phyloP scores from a whole-genome alignment of 768 basidiomycete genomes.

The Nidularia pulvinata region DNA sequence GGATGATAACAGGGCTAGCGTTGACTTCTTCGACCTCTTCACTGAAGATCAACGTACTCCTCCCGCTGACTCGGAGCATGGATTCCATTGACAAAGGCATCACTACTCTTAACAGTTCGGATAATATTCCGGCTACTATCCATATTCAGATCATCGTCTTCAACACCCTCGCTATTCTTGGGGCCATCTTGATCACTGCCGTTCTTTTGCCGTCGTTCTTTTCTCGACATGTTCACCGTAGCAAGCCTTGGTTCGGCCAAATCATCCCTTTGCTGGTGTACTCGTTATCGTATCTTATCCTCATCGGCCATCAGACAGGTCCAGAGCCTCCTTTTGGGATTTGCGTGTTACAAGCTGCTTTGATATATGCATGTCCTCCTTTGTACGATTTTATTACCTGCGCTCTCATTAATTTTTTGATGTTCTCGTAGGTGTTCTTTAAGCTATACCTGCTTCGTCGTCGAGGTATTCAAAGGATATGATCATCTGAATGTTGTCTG shows the following conservation, averaged over 20 bases:
- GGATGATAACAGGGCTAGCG: too few species aligned
- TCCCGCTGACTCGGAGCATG: too few species aligned
- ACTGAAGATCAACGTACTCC: too few species aligned
- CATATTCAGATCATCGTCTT: background rate
- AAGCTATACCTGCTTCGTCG: background rate
- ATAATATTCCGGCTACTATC: too few species aligned
- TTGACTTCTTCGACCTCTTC: too few species aligned
- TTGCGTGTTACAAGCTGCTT: conserved; percentile 17
- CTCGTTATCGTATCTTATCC: conserved; percentile 15
- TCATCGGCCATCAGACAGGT: conserved; percentile 15
- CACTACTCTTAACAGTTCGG: too few species aligned
- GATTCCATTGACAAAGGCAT: too few species aligned
- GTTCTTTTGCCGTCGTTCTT: background rate
- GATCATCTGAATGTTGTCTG: background rate
- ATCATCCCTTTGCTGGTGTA: conserved; percentile 17
- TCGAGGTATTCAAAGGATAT: background rate
- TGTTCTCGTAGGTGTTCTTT: background rate
- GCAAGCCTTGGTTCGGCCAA: conserved; percentile 14
- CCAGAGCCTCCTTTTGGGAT: conserved; percentile 14
- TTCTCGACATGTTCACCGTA: conserved; percentile 1
- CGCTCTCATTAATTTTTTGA: background rate
- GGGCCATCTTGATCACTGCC: background rate
- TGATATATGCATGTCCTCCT: conserved; percentile 20
- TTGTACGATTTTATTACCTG: conserved; percentile 10
- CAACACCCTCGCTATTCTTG: background rate